phyloP scores from a whole-genome alignment of 345 rosid species.

The Eucalyptus decipiens region DNA sequence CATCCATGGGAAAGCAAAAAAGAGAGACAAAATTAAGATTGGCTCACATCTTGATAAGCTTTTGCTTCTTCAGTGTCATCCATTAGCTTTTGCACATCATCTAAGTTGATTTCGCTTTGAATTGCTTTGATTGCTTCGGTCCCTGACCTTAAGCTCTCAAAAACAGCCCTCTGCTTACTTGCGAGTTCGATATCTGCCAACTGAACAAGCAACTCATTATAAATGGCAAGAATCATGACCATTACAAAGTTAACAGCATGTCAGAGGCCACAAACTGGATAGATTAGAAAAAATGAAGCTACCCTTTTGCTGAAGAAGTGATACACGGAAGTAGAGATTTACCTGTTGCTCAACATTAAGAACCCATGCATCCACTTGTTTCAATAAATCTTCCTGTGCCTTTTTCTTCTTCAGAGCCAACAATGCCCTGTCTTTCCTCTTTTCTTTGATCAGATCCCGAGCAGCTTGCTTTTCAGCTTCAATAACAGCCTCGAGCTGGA shows the following conservation, averaged over 20 bases:
- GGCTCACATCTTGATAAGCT: slow-evolving; percentile 92
- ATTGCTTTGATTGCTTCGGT: slow-evolving; percentile 74
- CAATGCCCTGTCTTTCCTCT: slow-evolving; percentile 84
- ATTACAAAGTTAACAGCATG: background rate
- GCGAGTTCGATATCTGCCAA: slow-evolving; percentile 89
- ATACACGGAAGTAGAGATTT: background rate
- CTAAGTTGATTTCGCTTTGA: slow-evolving; percentile 79
- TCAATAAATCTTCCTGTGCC: slow-evolving; percentile 79
- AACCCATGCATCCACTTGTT: slow-evolving; percentile 90
- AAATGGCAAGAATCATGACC: background rate
- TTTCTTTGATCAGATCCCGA: slow-evolving; percentile 69
- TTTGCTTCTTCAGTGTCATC: slow-evolving; percentile 91
- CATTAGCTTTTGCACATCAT: slow-evolving; percentile 93
- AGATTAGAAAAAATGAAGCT: background rate
- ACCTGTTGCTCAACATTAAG: slow-evolving; percentile 98
- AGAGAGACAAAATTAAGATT: background rate
- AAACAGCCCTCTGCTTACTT: slow-evolving; percentile 95
- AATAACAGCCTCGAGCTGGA: slow-evolving; percentile 69
- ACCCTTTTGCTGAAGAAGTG: background rate
- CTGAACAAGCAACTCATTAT: slow-evolving; percentile 7
- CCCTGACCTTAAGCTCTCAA: slow-evolving; percentile 85
- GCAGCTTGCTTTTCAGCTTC: slow-evolving; percentile 95
- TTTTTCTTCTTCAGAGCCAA: slow-evolving; percentile 92
- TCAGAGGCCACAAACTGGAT: background rate
- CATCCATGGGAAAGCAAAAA: background rate